Percentiles rank a stretch among this genome's conserved stretches.
Conservation (phyloP, 1,139 yeast species). For the Nakaseomyces sp. region DNA sequence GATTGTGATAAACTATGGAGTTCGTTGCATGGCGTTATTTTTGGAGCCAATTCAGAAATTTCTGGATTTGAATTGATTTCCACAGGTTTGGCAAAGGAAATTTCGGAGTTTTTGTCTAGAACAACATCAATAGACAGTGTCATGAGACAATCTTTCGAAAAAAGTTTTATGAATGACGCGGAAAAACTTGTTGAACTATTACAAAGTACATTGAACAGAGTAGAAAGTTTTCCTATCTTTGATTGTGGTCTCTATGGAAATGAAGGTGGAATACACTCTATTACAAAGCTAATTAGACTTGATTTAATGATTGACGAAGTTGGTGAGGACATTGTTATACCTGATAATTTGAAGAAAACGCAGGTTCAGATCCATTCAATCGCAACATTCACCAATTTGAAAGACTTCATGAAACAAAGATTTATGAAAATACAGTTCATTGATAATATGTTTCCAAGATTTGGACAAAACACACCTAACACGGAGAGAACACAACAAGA, state of each 20-base stretch:
- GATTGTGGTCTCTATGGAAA: constrained; percentile 42
- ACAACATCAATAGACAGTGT: constrained; percentile 4
- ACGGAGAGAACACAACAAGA: constrained; percentile 3
- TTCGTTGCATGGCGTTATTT: constrained; percentile 33
- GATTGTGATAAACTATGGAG: constrained; percentile 46
- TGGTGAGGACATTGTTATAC: constrained; percentile 30
- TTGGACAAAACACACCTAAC: background rate
- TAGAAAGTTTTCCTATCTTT: constrained; percentile 67
- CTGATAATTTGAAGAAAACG: constrained; percentile 36
- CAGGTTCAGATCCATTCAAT: constrained; percentile 77
- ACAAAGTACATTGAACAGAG: constrained; percentile 67
- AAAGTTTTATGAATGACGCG: constrained; percentile 39
- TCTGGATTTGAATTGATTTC: constrained; percentile 73
- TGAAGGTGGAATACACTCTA: constrained; percentile 42
- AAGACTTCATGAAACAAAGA: constrained; percentile 47
- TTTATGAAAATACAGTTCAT: constrained; percentile 25
- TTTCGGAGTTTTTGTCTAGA: constrained; percentile 37
- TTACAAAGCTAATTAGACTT: constrained; percentile 66
- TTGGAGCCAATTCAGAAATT: constrained; percentile 32
- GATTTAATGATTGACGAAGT: constrained; percentile 35
- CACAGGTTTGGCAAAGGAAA: constrained; percentile 51
- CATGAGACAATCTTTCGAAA: constrained; percentile 35
- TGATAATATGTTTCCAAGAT: constrained; percentile 18
- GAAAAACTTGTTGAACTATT: constrained; percentile 44
- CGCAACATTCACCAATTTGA: constrained; percentile 71